phyloP scores from a whole-genome alignment of 2,329 filamentous ascomycete species.

The Harringtonia aguacate region DNA sequence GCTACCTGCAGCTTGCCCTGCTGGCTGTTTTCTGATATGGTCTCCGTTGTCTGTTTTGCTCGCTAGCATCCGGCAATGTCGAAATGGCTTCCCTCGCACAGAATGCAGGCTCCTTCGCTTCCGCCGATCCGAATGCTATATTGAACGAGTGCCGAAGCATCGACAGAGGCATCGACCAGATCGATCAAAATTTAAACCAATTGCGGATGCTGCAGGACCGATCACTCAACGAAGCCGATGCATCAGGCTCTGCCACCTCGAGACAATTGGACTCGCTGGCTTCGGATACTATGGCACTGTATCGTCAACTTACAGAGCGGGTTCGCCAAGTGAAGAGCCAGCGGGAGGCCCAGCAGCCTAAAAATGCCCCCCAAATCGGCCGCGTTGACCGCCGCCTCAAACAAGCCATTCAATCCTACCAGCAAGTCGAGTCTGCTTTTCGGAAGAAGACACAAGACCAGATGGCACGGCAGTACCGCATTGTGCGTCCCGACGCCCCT shows the following conservation, averaged over 20 bases:
- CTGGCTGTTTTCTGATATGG: background rate
- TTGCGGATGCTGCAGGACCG: conserved; percentile 62
- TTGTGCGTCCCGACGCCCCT: conserved; percentile 71
- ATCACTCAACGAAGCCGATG: conserved; percentile 65
- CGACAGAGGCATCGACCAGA: conserved; percentile 62
- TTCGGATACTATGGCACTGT: conserved; percentile 71
- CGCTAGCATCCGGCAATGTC: conserved; percentile 36
- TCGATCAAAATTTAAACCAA: conserved; percentile 62
- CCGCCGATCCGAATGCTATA: conserved; percentile 59
- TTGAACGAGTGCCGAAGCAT: conserved; percentile 79
- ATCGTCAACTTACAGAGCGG: conserved; percentile 67
- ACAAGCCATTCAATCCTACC: conserved; percentile 70
- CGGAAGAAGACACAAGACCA: conserved; percentile 71
- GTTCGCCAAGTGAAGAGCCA: conserved; percentile 70
- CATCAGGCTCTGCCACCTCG: conserved; percentile 52
- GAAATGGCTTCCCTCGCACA: conserved; percentile 60
- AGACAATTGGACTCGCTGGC: conserved; percentile 63
- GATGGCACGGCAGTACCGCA: conserved; percentile 81
- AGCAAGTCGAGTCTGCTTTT: conserved; percentile 70
- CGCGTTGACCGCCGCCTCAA: conserved; percentile 72
- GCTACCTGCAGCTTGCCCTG: background rate
- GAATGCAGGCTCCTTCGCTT: conserved; percentile 33
- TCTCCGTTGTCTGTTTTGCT: background rate
- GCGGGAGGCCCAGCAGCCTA: conserved; percentile 60
- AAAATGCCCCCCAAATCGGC: conserved; percentile 71